Conservation (phyloP, 345 rosid species). For the Aurinia saxatilis region DNA sequence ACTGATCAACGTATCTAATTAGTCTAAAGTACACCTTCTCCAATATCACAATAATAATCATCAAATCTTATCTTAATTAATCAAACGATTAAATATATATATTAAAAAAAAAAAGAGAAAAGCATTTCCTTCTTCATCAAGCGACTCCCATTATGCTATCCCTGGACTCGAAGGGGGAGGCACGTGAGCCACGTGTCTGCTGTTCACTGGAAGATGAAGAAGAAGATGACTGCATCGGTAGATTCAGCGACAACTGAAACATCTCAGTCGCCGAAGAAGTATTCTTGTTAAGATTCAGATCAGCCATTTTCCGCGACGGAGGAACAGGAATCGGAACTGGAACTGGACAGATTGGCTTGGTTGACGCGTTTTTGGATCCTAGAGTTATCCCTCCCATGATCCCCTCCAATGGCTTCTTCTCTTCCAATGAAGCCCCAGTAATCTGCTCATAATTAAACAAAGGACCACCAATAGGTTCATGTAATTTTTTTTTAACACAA, state of each 20-base stretch:
- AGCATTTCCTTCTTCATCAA: constrained; percentile 31
- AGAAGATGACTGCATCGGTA: constrained; percentile 31
- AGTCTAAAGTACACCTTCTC: constrained; percentile 6
- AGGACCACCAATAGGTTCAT: no score
- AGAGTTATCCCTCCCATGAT: constrained; percentile 24
- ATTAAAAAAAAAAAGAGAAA: background rate
- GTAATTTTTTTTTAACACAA: no score
- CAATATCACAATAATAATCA: background rate
- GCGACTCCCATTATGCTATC: constrained; percentile 70
- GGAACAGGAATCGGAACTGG: constrained; percentile 52
- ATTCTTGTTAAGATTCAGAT: constrained; percentile 43
- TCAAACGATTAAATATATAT: background rate
- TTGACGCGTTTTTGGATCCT: constrained; percentile 18
- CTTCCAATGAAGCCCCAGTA: background rate
- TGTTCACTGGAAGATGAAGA: constrained; percentile 37
- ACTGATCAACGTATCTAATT: constrained; percentile 14
- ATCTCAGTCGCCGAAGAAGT: no score
- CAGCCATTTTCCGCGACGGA: constrained; percentile 68
- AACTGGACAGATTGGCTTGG: constrained; percentile 38
- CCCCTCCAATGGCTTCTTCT: constrained; percentile 7
- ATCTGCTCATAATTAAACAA: background rate
- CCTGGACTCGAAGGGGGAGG: constrained; percentile 47
- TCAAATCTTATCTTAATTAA: background rate
- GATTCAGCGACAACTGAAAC: constrained; percentile 49
- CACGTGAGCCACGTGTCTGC: constrained; percentile 34